phyloP scores from a whole-genome alignment of 2,329 filamentous ascomycete species.

The Ophiocordyceps robertsii region DNA sequence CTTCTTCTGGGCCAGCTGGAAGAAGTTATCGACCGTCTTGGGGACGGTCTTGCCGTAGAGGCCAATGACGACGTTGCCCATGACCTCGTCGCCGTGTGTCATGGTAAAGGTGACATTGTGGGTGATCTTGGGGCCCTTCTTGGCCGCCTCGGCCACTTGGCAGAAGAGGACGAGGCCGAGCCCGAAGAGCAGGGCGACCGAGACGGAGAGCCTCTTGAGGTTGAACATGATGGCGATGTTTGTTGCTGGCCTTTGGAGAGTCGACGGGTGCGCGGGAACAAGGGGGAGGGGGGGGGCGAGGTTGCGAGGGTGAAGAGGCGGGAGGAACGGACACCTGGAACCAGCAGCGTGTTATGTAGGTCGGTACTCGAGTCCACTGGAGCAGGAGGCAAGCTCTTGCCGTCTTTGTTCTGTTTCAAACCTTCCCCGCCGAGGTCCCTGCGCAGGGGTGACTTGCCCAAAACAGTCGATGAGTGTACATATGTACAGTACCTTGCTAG shows the following conservation, averaged over 20 bases:
- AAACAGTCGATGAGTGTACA: not conserved
- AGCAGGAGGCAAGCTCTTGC: no score
- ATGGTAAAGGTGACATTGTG: constrained; percentile 90
- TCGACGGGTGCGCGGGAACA: not conserved
- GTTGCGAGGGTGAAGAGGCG: no score
- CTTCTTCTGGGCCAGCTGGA: constrained; percentile 72
- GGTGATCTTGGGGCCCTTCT: constrained; percentile 82
- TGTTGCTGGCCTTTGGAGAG: not conserved
- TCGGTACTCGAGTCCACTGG: no score
- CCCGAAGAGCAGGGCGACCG: constrained; percentile 63
- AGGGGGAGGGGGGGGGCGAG: no score
- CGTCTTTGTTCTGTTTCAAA: no score
- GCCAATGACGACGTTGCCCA: constrained; percentile 68
- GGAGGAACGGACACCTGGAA: no score
- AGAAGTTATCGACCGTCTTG: constrained; percentile 62
- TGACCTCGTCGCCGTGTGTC: constrained; percentile 55
- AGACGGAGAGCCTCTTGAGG: constrained; percentile 55
- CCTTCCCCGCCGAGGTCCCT: not conserved
- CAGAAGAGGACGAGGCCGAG: constrained; percentile 63
- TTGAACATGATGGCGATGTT: constrained; percentile 48
- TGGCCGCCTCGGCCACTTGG: constrained; percentile 58
- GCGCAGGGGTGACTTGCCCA: not conserved
- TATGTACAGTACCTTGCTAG: not conserved
- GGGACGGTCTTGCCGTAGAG: constrained; percentile 82
- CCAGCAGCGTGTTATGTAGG: no score